Evolutionary conservation across 1,284 basidiomycete genomes (phyloP).

Genomic region (Trametes polyzona): DNA sequence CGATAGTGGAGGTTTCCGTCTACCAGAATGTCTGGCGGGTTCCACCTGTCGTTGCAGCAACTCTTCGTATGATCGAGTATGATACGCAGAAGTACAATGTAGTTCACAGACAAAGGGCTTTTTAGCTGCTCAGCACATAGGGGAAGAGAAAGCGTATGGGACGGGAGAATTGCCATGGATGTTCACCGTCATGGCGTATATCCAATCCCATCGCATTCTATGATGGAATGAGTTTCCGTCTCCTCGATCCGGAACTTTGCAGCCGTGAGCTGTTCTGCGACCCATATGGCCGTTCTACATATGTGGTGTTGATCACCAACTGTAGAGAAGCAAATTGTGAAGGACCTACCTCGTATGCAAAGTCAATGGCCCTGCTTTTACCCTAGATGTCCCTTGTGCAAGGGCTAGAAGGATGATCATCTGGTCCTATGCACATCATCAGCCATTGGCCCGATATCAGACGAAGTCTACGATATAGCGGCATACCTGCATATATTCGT

Average conservation of each 20-base stretch:
- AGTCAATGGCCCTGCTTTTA: conserved; percentile 59
- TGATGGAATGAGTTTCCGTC: conserved; percentile 11
- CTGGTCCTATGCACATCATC: conserved; percentile 55
- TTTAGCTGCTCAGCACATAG: too few relatives aligned
- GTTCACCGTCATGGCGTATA: conserved; percentile 1
- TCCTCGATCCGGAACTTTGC: conserved; percentile 60
- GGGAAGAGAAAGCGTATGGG: too few relatives aligned
- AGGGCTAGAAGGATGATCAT: conserved; percentile 76
- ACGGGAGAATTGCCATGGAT: too few relatives aligned
- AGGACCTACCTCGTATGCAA: conserved; percentile 63
- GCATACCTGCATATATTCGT: conserved; percentile 62
- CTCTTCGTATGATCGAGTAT: too few relatives aligned
- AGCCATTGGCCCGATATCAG: background rate
- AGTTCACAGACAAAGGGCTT: too few relatives aligned
- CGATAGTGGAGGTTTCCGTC: too few relatives aligned
- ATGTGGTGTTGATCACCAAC: background rate
- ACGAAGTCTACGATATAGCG: background rate
- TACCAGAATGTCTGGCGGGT: too few relatives aligned
- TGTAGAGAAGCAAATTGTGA: background rate
- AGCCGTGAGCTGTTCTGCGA: conserved; percentile 64
- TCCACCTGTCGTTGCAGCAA: too few relatives aligned
- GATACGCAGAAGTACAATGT: too few relatives aligned
- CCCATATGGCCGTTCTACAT: conserved; percentile 72
- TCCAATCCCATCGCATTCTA: conserved; percentile 28
- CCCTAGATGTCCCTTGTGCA: conserved; percentile 60